phyloP scores from a whole-genome alignment of 2,329 filamentous ascomycete genomes.

The Pestalotiopsis fici region DNA sequence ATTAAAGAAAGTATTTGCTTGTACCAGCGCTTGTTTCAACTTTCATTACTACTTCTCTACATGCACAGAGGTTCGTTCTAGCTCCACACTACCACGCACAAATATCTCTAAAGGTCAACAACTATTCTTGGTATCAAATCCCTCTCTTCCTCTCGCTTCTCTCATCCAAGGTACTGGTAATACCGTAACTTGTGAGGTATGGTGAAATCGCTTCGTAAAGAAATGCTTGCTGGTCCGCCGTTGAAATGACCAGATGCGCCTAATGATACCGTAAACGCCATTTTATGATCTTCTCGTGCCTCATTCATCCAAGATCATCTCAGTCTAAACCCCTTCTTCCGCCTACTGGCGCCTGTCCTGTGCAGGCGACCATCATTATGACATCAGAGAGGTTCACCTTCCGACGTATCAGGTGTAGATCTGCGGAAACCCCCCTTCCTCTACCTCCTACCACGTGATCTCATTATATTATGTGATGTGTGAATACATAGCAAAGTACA shows the following conservation, averaged over 20 bases:
- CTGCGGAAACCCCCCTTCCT: not conserved
- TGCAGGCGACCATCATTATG: not conserved
- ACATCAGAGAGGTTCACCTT: not conserved
- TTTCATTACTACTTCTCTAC: not conserved
- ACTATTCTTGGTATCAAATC: conserved; percentile 1
- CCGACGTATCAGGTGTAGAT: not conserved
- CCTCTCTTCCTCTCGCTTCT: not conserved
- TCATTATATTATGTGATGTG: not conserved
- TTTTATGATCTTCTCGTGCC: not conserved
- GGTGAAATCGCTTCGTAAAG: conserved; percentile 1
- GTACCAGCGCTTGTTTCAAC: not conserved
- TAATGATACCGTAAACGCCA: not conserved
- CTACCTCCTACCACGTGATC: not conserved
- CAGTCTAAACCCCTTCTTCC: not conserved
- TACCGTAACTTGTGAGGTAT: not conserved
- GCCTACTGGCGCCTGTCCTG: not conserved
- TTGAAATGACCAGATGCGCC: conserved; percentile 1
- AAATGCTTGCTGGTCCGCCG: not conserved
- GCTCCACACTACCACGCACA: not conserved
- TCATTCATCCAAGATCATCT: conserved; percentile 1
- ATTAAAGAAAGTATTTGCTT: not conserved
- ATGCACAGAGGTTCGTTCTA: not conserved
- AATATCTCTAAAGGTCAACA: not conserved
- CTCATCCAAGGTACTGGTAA: conserved; percentile 3
- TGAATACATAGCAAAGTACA: not conserved